Conservation (phyloP, 1,139 yeast species). For the Petasospora rhodanensis region DNA sequence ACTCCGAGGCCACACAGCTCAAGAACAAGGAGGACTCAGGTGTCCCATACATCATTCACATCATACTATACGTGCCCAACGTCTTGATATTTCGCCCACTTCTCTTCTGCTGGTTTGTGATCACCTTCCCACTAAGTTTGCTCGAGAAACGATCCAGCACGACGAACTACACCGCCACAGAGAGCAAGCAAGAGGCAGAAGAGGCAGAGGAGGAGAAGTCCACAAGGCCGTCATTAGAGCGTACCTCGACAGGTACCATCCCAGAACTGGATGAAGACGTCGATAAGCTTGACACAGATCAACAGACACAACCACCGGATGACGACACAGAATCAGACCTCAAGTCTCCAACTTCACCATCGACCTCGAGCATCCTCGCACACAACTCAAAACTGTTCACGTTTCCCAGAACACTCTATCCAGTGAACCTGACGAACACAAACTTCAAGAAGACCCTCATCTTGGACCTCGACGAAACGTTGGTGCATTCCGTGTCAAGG, state of each 20-base stretch:
- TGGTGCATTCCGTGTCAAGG: conserved; percentile 84
- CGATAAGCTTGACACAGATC: conserved; percentile 19
- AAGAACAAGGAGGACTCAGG: conserved; percentile 4
- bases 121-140: conserved; percentile 47
- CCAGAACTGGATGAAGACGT: conserved; percentile 23
- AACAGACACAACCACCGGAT: conserved; percentile 29
- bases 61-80: conserved; percentile 39
- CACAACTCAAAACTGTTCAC: conserved; percentile 16
- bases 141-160: conserved; percentile 30
- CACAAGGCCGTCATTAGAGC: conserved; percentile 14
- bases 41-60: conserved; percentile 12
- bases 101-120: conserved; percentile 37
- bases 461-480: conserved; percentile 87
- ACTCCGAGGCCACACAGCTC: neutral
- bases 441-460: conserved; percentile 64
- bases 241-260: conserved; percentile 14
- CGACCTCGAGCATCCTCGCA: conserved; percentile 15
- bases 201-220: conserved; percentile 1
- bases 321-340: conserved; percentile 29
- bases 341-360: conserved; percentile 49
- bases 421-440: conserved; percentile 38
- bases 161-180: too few relatives aligned
- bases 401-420: conserved; percentile 37
- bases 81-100: conserved; percentile 42
- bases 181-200: conserved; percentile 1